A percentile compares a stretch with the other conserved stretches of the same genome.
Conservation (phyloP, 345 rosid genomes). For the Brassica incana region DNA sequence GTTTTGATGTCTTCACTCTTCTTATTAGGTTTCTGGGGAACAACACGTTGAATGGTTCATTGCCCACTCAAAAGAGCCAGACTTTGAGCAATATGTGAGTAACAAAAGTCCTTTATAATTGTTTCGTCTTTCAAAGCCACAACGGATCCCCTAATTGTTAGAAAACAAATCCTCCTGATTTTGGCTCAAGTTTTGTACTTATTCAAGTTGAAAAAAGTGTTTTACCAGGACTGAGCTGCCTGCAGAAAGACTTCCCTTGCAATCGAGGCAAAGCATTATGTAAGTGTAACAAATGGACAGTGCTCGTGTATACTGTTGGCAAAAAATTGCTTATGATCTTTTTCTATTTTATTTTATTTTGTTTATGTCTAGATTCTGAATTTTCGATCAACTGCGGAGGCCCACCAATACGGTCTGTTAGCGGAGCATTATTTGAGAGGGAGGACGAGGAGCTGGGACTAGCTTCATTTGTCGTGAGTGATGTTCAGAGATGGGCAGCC, state of each 20-base stretch:
- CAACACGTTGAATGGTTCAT: slow-evolving; percentile 50
- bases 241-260: slow-evolving; percentile 70
- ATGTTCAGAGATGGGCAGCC: slow-evolving; percentile 51
- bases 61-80: slow-evolving; percentile 52
- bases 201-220: slow-evolving; percentile 25
- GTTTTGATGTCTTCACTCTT: slow-evolving; percentile 17
- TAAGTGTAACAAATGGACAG: slow-evolving; percentile 41
- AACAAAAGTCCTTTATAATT: slow-evolving; percentile 6
- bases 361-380: slow-evolving; percentile 46
- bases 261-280: slow-evolving; percentile 52
- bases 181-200: neutral
- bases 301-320: neutral
- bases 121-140: slow-evolving; percentile 1
- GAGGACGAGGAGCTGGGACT: slow-evolving; percentile 59
- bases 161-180: neutral
- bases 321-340: neutral
- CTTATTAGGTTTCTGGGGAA: slow-evolving; percentile 55
- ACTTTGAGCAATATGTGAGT: slow-evolving; percentile 61
- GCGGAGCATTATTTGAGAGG: slow-evolving; percentile 44
- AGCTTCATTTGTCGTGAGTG: slow-evolving; percentile 53
- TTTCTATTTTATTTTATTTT: neutral
- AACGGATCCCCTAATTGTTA: neutral
- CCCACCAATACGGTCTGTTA: slow-evolving; percentile 46
- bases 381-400: slow-evolving; percentile 75
- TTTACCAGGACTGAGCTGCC: slow-evolving; percentile 59